These are phyloP conservation scores for Dovyalis caffra DNA, from an alignment of 345 rosid genomes.

Conservation along the genomic window DNA sequence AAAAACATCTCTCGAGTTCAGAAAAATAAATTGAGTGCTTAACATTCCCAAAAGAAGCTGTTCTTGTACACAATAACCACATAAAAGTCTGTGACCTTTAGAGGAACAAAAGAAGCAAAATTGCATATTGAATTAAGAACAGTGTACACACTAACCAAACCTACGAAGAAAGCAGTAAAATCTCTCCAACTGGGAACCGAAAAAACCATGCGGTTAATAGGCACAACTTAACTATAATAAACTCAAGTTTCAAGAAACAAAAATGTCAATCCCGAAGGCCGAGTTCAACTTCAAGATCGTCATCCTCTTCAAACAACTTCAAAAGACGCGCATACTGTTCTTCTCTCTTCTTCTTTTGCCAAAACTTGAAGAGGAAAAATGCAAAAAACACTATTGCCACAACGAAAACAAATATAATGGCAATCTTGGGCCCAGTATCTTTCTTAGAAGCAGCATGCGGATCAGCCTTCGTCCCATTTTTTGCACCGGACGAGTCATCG, in stretches of 20 bases:
- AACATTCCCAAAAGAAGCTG: not conserved
- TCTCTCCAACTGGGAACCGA: not conserved
- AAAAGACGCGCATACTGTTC: slow-evolving; percentile 93
- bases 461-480: slow-evolving; percentile 35
- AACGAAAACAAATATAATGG: slow-evolving; percentile 47
- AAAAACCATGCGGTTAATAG: not conserved
- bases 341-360: slow-evolving; percentile 97
- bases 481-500: slow-evolving; percentile 45
- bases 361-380: slow-evolving; percentile 70
- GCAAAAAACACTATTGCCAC: slow-evolving; percentile 53
- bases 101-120: not conserved
- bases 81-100: not conserved
- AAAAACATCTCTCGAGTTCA: too few species aligned
- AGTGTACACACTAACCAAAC: not conserved
- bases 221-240: slow-evolving; percentile 32
- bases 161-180: not conserved
- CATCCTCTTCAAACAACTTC: slow-evolving; percentile 97
- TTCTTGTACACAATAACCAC: not conserved
- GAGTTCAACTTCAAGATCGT: slow-evolving; percentile 95
- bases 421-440: slow-evolving; percentile 48
- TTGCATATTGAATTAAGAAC: not conserved
- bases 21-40: too few species aligned
- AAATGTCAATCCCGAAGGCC: slow-evolving; percentile 76
- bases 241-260: slow-evolving; percentile 4
- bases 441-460: slow-evolving; percentile 42